Evolutionary conservation across 164 flowering plant species (phyloP), one percentile per base, ranked within the genome.

Genomic region (Liquidambar formosana): DNA sequence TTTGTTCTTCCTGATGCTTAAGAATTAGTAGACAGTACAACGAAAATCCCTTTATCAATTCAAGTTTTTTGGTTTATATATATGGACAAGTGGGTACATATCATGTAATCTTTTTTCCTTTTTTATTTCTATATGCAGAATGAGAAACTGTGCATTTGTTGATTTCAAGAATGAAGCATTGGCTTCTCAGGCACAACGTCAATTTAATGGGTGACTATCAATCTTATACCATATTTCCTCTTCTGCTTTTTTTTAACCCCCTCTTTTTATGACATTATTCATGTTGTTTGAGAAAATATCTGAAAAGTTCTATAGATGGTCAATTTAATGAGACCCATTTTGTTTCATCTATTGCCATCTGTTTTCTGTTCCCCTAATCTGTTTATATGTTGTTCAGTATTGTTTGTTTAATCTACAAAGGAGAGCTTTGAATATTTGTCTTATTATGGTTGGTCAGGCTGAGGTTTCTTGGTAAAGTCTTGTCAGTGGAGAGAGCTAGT

Each of bases 401-500:
- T 33, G 41, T 33, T 33, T 33, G 6, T 33, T 33, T 33, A 33
- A 33, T 33, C 4, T 33, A 33, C n/a, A 19, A n/a, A 71, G 44
- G 14, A 21, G n/a, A 26, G 21, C 8, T 19, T 57, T 53, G 47
- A n/a, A 1, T 62, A 48, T 1, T 70, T 64, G 43, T 46, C 57
- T 51, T 60, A 52, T 61, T 27, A 28, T 78, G 73, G 62, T 45
- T 69, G 59, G 48, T 27, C 76, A 92, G 96, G 85, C 70, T 93
- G 74, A 80, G 92, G 66, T 91, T 95, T 85, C 96, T 95, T 77
- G 99, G 99, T 48, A 93, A 89, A 78, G 93, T 93, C 53, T 77
- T 95, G 69, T 76, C 82, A 19, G 97, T 93, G 38, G 92, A 91
- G 77, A 87, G 81, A 75, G 92, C 86, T 22, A 77, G 41, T 63